Percentiles rank a stretch among this genome's conserved stretches.
Evolutionary conservation across 2,329 filamentous ascomycete species (phyloP).

Genomic region (Fusarium nodosum): DNA sequence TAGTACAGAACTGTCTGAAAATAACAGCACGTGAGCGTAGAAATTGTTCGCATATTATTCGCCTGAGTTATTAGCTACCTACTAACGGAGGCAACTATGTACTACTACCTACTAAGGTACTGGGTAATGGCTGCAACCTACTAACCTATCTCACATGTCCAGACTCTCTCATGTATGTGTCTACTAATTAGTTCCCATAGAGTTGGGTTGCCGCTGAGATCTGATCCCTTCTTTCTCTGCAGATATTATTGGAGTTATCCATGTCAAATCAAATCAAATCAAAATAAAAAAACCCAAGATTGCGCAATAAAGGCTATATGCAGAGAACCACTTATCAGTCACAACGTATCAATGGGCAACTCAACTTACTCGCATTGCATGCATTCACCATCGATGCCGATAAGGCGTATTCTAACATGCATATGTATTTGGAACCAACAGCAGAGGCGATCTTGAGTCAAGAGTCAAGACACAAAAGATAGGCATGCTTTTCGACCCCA

Average conservation of each 20-base stretch:
- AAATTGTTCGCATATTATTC: slow-evolving; percentile 5
- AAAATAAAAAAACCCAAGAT: not conserved
- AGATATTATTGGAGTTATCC: not conserved
- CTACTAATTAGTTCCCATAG: not conserved
- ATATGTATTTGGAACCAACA: slow-evolving; percentile 22
- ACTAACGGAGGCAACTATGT: not conserved
- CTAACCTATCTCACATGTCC: not conserved
- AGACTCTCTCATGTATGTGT: slow-evolving; percentile 1
- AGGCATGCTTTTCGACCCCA: slow-evolving; percentile 9
- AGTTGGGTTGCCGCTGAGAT: not conserved
- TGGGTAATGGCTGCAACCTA: not conserved
- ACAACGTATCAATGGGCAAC: slow-evolving; percentile 17
- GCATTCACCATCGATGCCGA: slow-evolving; percentile 24
- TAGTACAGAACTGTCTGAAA: slow-evolving; percentile 1
- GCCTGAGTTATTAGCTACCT: not conserved
- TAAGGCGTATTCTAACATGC: slow-evolving; percentile 21
- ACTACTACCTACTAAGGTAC: too few species aligned
- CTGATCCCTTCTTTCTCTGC: not conserved
- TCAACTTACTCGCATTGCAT: slow-evolving; percentile 14
- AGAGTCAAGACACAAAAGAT: slow-evolving; percentile 4
- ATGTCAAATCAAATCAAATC: not conserved
- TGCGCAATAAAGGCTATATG: slow-evolving; percentile 4
- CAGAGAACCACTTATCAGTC: slow-evolving; percentile 7
- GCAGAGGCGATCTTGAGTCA: slow-evolving; percentile 6
- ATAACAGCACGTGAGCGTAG: slow-evolving; percentile 43